A percentile compares a stretch with the other conserved stretches of the same genome.
These are phyloP conservation scores for Rhizopogon vinicolor DNA, from an alignment of 768 basidiomycete genomes.

Conservation along the genomic window DNA sequence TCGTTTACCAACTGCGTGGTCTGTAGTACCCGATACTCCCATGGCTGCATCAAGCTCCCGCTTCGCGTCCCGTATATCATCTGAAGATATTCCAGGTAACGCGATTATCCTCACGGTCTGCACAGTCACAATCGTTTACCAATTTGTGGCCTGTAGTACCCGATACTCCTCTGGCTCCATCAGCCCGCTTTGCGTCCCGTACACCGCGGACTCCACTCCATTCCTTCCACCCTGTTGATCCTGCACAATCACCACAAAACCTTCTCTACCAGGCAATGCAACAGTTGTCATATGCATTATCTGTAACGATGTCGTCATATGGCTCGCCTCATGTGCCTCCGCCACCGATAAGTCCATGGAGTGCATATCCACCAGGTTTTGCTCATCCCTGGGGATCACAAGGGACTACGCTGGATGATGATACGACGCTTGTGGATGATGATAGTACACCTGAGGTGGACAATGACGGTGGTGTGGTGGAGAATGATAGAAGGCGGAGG, in stretches of 20 bases:
- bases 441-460: not conserved
- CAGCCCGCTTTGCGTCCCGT: not conserved
- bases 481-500: constrained; percentile 1
- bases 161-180: no score
- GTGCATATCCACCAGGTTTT: constrained; percentile 11
- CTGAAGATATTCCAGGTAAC: no score
- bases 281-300: constrained; percentile 35
- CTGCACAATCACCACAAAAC: constrained; percentile 32
- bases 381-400: constrained; percentile 17
- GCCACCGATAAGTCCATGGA: not conserved
- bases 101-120: no score
- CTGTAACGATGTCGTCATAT: constrained; percentile 23
- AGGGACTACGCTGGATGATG: constrained; percentile 29
- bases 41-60: no score
- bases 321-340: not conserved
- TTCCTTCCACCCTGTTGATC: constrained; percentile 22
- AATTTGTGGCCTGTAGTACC: no score
- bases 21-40: no score
- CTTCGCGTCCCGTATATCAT: no score
- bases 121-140: no score
- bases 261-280: constrained; percentile 37
- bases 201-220: constrained; percentile 3
- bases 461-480: constrained; percentile 19
- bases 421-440: constrained; percentile 7
- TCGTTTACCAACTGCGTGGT: no score